Percentiles rank a stretch among this genome's conserved stretches.
Conservation (phyloP, 2,329 filamentous ascomycete species). For the Claviceps sp. region DNA sequence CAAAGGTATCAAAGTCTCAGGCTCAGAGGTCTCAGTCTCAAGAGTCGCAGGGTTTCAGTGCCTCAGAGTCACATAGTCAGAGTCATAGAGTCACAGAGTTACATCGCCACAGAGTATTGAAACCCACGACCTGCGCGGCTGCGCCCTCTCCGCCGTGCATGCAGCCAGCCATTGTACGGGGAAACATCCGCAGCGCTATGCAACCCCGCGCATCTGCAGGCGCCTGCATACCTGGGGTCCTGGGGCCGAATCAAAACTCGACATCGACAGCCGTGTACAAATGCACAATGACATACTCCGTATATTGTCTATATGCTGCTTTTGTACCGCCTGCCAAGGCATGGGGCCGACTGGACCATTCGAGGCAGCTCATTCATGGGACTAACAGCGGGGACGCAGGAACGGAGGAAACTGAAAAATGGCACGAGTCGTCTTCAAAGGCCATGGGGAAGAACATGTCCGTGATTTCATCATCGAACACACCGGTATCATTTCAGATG, state of each 20-base stretch:
- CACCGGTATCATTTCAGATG: neutral
- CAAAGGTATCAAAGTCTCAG: neutral
- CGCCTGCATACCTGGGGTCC: neutral
- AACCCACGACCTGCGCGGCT: no score
- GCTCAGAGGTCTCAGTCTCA: no score
- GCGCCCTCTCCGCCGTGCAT: neutral
- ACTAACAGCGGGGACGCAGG: conserved; percentile 1
- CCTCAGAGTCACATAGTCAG: no score
- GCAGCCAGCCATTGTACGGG: neutral
- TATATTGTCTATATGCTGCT: no score
- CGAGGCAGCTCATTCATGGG: neutral
- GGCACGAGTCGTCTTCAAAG: conserved; percentile 1
- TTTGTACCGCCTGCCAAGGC: neutral
- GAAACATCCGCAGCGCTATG: neutral
- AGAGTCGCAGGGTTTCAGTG: no score
- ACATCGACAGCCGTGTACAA: neutral
- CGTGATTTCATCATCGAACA: neutral
- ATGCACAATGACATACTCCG: neutral
- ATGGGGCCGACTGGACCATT: neutral
- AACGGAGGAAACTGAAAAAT: neutral
- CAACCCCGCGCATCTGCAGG: neutral
- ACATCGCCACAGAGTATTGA: no score
- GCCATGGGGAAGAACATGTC: neutral
- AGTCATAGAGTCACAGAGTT: no score
- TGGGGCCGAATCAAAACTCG: neutral